Evolutionary conservation across 2,329 filamentous ascomycete species (phyloP).

Genomic region (Botryotinia globosa): DNA sequence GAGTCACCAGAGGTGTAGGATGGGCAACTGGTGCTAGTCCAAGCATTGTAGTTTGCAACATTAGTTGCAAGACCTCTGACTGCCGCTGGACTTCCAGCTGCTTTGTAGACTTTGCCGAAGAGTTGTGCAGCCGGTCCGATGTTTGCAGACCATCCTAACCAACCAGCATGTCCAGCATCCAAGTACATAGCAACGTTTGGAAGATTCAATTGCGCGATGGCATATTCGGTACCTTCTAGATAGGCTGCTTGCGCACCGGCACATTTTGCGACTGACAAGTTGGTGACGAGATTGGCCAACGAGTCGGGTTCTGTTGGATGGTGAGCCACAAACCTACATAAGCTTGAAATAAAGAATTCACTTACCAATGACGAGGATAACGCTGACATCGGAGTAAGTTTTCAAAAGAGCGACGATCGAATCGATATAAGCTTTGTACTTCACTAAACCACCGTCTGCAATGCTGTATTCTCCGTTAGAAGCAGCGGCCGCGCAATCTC

Average conservation of each 20-base stretch:
- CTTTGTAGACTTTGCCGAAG: slow-evolving; percentile 47
- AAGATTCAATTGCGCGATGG: slow-evolving; percentile 54
- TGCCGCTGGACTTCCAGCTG: slow-evolving; percentile 45
- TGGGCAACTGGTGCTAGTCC: slow-evolving; percentile 45
- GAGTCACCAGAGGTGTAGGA: slow-evolving; percentile 43
- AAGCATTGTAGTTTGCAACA: slow-evolving; percentile 58
- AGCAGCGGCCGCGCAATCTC: slow-evolving; percentile 61
- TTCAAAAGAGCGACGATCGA: slow-evolving; percentile 52
- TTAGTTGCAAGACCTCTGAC: slow-evolving; percentile 56
- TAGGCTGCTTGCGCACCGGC: slow-evolving; percentile 53
- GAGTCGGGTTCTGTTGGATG: slow-evolving; percentile 55
- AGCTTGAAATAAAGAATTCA: slow-evolving; percentile 10
- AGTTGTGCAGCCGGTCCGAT: slow-evolving; percentile 49
- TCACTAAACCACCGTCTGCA: slow-evolving; percentile 47
- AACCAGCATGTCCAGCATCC: slow-evolving; percentile 62
- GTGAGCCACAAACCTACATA: neutral
- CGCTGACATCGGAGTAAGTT: slow-evolving; percentile 51
- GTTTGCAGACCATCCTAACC: slow-evolving; percentile 63
- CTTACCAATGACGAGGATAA: slow-evolving; percentile 49
- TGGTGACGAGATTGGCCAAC: slow-evolving; percentile 61
- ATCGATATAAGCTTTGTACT: slow-evolving; percentile 55
- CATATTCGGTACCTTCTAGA: slow-evolving; percentile 54
- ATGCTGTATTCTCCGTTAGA: slow-evolving; percentile 61
- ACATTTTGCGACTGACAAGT: slow-evolving; percentile 53
- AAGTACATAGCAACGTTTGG: slow-evolving; percentile 62